Conservation (phyloP, 306 rosid genomes). For the Cicer pinnatifidum region DNA sequence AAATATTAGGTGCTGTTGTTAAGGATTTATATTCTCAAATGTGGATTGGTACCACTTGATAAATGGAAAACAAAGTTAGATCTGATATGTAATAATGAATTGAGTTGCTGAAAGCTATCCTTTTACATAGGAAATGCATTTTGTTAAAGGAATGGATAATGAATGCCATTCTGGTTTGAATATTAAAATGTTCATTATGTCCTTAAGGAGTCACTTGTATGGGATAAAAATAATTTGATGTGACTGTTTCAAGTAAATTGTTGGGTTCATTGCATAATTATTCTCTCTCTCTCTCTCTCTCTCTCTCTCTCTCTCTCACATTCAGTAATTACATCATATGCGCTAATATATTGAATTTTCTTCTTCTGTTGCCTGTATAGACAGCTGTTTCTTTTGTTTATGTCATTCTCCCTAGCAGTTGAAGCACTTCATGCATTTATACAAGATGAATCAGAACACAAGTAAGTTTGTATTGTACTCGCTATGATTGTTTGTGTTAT, state of each 20-base stretch:
- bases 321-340: constrained; percentile 25
- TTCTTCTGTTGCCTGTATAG: constrained; percentile 75
- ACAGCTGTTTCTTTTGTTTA: constrained; percentile 98
- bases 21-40: constrained; percentile 8
- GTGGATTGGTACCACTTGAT: neutral
- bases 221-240: neutral
- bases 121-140: neutral
- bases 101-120: neutral
- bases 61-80: neutral
- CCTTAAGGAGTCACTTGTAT: constrained; percentile 23
- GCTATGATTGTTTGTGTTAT: neutral
- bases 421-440: constrained; percentile 97
- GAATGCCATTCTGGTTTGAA: constrained; percentile 7
- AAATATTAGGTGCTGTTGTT: constrained; percentile 2
- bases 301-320: neutral
- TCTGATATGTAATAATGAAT: neutral
- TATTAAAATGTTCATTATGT: neutral
- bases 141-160: constrained; percentile 1
- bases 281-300: neutral
- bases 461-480: constrained; percentile 65
- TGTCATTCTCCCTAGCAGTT: constrained; percentile 96
- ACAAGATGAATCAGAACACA: constrained; percentile 99
- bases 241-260: constrained; percentile 22
- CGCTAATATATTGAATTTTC: constrained; percentile 63
- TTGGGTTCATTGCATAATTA: neutral